Conservation (phyloP, 1,284 basidiomycete genomes). For the Xerocomus nothofagi region DNA sequence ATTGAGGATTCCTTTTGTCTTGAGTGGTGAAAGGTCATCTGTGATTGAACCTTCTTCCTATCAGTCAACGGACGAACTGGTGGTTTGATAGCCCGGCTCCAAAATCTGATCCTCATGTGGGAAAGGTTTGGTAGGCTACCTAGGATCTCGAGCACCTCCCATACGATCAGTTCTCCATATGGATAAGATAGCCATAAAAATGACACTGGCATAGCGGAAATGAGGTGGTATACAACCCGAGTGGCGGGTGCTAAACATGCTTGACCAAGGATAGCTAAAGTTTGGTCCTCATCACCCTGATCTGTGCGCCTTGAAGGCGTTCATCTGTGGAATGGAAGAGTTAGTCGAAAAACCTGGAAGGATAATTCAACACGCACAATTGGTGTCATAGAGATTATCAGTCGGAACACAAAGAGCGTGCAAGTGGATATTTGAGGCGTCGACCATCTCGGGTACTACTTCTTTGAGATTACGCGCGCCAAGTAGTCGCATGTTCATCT, state of each 20-base stretch:
- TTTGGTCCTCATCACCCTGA: slow-evolving; percentile 51
- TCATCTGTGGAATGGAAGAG: slow-evolving; percentile 42
- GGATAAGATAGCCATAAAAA: neutral
- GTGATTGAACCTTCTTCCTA: slow-evolving; percentile 4
- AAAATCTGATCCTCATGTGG: neutral
- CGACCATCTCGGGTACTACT: slow-evolving; percentile 86
- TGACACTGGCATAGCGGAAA: neutral
- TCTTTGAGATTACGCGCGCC: slow-evolving; percentile 81
- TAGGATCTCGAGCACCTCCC: neutral
- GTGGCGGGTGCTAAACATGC: neutral
- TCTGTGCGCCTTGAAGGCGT: slow-evolving; percentile 50
- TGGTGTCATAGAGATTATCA: slow-evolving; percentile 72
- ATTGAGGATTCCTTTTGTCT: slow-evolving; percentile 22
- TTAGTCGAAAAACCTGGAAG: neutral
- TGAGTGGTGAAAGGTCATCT: neutral
- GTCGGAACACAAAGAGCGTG: slow-evolving; percentile 66
- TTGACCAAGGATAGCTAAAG: slow-evolving; percentile 35
- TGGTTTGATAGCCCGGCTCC: neutral
- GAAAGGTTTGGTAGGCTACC: neutral
- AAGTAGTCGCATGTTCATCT: slow-evolving; percentile 89
- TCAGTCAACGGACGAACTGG: neutral
- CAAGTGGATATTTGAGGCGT: slow-evolving; percentile 65
- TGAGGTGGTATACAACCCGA: slow-evolving; percentile 3
- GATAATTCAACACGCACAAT: slow-evolving; percentile 57
- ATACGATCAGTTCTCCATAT: neutral